Conservation (phyloP, 257 asterid species). For the Handroanthus guayacan region DNA sequence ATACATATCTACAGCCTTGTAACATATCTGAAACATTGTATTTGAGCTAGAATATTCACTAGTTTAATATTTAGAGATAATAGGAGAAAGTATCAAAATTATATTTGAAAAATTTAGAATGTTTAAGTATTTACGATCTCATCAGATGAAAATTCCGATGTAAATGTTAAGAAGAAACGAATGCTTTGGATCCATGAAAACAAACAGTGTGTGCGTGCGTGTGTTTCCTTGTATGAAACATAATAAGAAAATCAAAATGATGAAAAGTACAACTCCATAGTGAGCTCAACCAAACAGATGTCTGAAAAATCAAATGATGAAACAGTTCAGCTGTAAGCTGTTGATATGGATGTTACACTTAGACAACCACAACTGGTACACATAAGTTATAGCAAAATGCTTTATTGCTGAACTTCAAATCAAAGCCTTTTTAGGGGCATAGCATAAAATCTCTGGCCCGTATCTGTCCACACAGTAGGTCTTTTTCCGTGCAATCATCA, state of each 20-base stretch:
- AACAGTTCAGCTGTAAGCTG: slow-evolving; percentile 2
- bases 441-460: slow-evolving; percentile 72
- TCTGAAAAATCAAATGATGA: not conserved
- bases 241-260: not conserved
- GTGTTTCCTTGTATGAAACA: not conserved
- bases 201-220: no score
- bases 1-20: no score
- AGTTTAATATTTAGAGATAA: not conserved
- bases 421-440: not conserved
- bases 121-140: not conserved
- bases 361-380: not conserved
- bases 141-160: not conserved
- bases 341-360: slow-evolving; percentile 27
- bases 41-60: not conserved
- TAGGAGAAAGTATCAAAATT: not conserved
- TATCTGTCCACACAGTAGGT: slow-evolving; percentile 95
- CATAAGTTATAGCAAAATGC: not conserved
- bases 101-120: not conserved
- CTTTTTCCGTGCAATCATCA: slow-evolving; percentile 92
- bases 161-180: not conserved
- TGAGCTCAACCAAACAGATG: slow-evolving; percentile 21
- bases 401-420: slow-evolving; percentile 20
- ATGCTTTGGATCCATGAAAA: not conserved
- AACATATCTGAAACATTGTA: not conserved
- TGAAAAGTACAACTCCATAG: not conserved